Evolutionary conservation across 2,329 filamentous ascomycete species (phyloP), one percentile per base, ranked within the genome.

Genomic region (Elsinoe ampelina): DNA sequence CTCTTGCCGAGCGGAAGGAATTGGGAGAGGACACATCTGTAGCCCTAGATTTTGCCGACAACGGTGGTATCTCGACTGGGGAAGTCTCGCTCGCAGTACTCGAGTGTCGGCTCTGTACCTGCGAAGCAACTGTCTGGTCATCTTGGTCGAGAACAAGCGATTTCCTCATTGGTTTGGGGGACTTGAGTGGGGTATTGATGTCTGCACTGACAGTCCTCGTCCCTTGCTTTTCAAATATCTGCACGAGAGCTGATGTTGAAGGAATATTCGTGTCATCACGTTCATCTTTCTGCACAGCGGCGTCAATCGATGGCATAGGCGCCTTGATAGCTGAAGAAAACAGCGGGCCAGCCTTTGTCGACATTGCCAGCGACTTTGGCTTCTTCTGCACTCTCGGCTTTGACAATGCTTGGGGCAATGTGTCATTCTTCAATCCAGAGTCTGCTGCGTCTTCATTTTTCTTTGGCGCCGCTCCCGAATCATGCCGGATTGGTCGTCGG

Each of bases 191-290:
- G 32, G 72, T 64, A 8, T 59, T 66, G 56, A 62, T 60, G 43
- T 61, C 57, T 10, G 63, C 55, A 36, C 64, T 59, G 17, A 58
- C 20, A 58, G 60, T 38, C 60, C 58, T 54, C 42, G 60, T 54
- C 43, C 58, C 58, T 38, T 72, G 76, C 60, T 77, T 73, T 69
- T 90, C 86, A 62, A 89, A 89, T 72, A 87, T 77, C 38, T 80
- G 80, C 55, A 89, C 84, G 17, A 89, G 73, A 3, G 82, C 80
- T 2, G 75, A 81, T 0, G 85, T 84, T 0, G 85, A 77, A 20
- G 79, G 73, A 51, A 86, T 83, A 5, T 81, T 73, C 1, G 75
- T 77, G 8, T 79, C 79, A 65, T 87, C 81, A 11, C 76, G 47
- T 7, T 41, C 42, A 19, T 60, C 58, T 2, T 13, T n/a, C 30